Base-by-base conservation (phyloP, 768 basidiomycete genomes). In the Candolleomyces eurysporus region DNA sequence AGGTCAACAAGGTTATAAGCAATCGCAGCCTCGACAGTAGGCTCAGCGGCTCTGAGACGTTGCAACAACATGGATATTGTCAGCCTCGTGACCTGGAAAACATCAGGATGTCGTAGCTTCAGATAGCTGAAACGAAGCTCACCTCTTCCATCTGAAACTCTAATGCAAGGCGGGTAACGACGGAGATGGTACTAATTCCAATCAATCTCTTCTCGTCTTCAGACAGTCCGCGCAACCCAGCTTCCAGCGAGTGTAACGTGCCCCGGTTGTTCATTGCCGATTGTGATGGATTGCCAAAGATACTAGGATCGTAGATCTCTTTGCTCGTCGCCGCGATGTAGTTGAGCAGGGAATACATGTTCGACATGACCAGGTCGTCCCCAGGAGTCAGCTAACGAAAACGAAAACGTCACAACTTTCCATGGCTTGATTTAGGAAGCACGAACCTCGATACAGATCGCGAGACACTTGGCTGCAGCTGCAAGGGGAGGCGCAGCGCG, bases 321-420 rank as follows among this genome's bases (percentile, higher is more conserved):
- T 90, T 91, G 77, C 87, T 89, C 2, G 92, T 88, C 4, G 91
- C 87, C 1, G 92, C 87, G 61, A 98, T 89, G 71, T 92, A 91
- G 71, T 98, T 98, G 62, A 98, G 81, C 13, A 98, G 83, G 5
- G 96, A 97, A 72, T 98, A 98, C 87, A 98, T 90, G 66, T 95
- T 93, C 4, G 96, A 98, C 84, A 95, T 89, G 70, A 92, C 83
- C 42, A 94, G 82, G 69, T 95, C 94, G 65, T 94, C 91, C 48
- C 91, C 92, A 16, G 91, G 89, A 16, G 91, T 87, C 43, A 93
- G 78, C 92, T 94, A 53, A 62, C 43, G 58, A 30, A 60, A 39
- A n/a, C 26, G 46, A 58, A 30, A 48, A 21, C 63, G 45, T 50
- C 16, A 16, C 61, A 9, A 19, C 54, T 46, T 39, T 11, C 61